phyloP scores from a whole-genome alignment of 2,329 filamentous ascomycete genomes.

The Cordyceps javanica region DNA sequence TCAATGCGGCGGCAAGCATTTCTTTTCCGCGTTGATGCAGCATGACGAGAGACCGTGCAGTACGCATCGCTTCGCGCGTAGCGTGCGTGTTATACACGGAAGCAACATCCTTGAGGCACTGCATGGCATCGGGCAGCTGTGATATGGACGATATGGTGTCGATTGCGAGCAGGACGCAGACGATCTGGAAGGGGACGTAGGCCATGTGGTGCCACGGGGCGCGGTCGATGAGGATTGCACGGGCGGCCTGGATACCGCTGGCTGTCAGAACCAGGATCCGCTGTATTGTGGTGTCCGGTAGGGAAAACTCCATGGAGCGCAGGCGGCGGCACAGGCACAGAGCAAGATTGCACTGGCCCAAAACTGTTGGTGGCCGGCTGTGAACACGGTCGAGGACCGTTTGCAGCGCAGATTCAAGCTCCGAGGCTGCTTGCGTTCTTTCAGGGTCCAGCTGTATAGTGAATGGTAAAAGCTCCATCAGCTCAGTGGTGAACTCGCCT shows the following conservation, averaged over 20 bases:
- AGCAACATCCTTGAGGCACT: constrained; percentile 35
- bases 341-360: constrained; percentile 48
- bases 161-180: constrained; percentile 50
- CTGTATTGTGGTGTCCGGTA: constrained; percentile 37
- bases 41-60: constrained; percentile 46
- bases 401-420: constrained; percentile 37
- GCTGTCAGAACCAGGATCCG: constrained; percentile 40
- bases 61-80: constrained; percentile 47
- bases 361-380: constrained; percentile 34
- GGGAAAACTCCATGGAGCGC: constrained; percentile 41
- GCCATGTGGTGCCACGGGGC: constrained; percentile 54
- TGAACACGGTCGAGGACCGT: constrained; percentile 35
- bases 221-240: constrained; percentile 35
- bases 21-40: constrained; percentile 47
- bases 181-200: constrained; percentile 53
- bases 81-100: constrained; percentile 38
- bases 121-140: constrained; percentile 45
- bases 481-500: constrained; percentile 39
- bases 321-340: constrained; percentile 50
- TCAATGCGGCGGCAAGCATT: constrained; percentile 32
- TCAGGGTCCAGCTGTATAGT: constrained; percentile 50
- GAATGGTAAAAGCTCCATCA: constrained; percentile 46
- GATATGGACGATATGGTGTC: constrained; percentile 43
- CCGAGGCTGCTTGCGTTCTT: constrained; percentile 31
- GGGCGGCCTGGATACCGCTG: constrained; percentile 40